Percentiles rank a stretch among this genome's conserved stretches.
phyloP scores from a whole-genome alignment of 345 rosid species.

The Acer saccharum region DNA sequence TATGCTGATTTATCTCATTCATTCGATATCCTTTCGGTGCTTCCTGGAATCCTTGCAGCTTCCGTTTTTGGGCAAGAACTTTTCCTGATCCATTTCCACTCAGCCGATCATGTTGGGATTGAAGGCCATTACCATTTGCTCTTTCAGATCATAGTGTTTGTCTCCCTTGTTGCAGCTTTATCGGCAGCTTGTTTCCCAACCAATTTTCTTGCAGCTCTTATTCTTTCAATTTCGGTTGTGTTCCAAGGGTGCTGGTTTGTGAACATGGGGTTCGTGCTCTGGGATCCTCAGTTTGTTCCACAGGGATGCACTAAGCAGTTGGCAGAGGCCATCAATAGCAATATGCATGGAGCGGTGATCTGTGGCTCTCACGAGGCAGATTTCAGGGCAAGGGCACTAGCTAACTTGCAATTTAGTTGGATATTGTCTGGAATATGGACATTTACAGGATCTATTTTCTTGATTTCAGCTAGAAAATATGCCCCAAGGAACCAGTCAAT shows the following conservation, averaged over 20 bases:
- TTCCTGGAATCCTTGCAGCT: constrained; percentile 61
- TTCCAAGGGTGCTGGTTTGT: constrained; percentile 90
- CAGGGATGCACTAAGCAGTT: constrained; percentile 53
- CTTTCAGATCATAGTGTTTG: constrained; percentile 69
- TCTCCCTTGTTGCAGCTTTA: constrained; percentile 58
- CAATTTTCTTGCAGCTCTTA: constrained; percentile 57
- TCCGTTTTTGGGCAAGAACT: constrained; percentile 79
- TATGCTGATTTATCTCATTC: constrained; percentile 52
- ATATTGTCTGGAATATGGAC: constrained; percentile 62
- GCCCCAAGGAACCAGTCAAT: constrained; percentile 22
- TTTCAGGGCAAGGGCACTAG: constrained; percentile 67
- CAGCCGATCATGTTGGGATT: constrained; percentile 78
- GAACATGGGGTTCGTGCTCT: constrained; percentile 85
- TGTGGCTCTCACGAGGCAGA: constrained; percentile 65
- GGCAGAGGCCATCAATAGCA: constrained; percentile 22
- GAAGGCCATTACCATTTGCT: constrained; percentile 96
- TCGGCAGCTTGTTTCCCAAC: constrained; percentile 49
- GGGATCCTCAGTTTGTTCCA: constrained; percentile 72
- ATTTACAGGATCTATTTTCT: constrained; percentile 54
- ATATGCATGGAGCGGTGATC: constrained; percentile 56
- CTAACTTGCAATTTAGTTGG: constrained; percentile 96
- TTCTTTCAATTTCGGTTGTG: constrained; percentile 61
- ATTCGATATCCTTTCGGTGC: constrained; percentile 47
- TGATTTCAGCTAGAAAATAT: constrained; percentile 49
- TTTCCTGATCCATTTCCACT: constrained; percentile 86